Percentiles rank a stretch among this genome's conserved stretches.
Evolutionary conservation across 176 grass and related monocot species (phyloP).

Genomic region (Ampelocalamus luodianensis): DNA sequence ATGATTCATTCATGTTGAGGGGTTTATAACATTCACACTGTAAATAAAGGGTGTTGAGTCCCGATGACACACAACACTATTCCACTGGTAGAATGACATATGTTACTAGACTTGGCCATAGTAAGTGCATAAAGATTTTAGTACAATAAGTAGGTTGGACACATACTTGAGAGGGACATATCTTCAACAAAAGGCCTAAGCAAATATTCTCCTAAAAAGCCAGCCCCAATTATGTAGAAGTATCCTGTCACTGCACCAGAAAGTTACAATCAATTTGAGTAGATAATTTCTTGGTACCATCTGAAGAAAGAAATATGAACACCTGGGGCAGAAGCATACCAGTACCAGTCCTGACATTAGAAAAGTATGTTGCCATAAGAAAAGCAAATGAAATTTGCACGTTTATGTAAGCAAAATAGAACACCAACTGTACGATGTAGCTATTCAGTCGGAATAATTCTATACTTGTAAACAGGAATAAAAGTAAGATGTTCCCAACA

Average conservation of each 20-base stretch:
- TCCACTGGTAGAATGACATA: too few species aligned
- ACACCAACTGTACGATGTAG: slow-evolving; percentile 61
- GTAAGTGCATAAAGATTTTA: background rate
- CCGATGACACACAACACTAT: too few species aligned
- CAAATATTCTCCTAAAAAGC: slow-evolving; percentile 61
- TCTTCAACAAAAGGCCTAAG: slow-evolving; percentile 70
- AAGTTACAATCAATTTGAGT: slow-evolving; percentile 30
- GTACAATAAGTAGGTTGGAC: slow-evolving; percentile 30
- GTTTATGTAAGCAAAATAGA: slow-evolving; percentile 76
- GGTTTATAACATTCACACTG: too few species aligned
- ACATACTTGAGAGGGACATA: slow-evolving; percentile 66
- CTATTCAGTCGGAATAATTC: slow-evolving; percentile 63
- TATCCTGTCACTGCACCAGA: slow-evolving; percentile 74
- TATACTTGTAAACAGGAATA: slow-evolving; percentile 55
- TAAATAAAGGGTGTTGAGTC: too few species aligned
- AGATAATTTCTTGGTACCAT: slow-evolving; percentile 22
- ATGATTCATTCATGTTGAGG: too few species aligned
- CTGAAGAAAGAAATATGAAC: background rate
- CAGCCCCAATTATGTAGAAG: slow-evolving; percentile 72
- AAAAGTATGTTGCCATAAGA: slow-evolving; percentile 62
- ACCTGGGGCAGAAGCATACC: slow-evolving; percentile 39
- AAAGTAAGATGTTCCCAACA: background rate
- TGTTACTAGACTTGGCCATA: too few species aligned
- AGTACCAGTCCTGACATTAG: slow-evolving; percentile 58
- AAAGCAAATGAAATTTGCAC: slow-evolving; percentile 76